Evolutionary conservation across 2,329 filamentous ascomycete species (phyloP).

Genomic region (Xylariales sp.): DNA sequence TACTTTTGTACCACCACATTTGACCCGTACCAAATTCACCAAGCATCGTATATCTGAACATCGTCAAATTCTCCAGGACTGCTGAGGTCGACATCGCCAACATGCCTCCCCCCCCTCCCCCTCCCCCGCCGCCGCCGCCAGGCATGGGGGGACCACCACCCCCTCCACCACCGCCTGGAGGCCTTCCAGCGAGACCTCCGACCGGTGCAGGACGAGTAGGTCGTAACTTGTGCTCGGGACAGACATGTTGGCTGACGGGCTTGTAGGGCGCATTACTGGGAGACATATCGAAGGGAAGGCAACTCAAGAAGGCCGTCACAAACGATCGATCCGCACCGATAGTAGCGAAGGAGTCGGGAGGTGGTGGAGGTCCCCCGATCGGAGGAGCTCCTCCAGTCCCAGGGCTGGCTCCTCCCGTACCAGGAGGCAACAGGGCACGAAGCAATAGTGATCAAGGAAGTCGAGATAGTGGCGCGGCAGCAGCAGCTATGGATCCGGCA

Average conservation of each 20-base stretch:
- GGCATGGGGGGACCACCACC: slow-evolving; percentile 55
- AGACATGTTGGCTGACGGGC: neutral
- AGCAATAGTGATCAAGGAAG: slow-evolving; percentile 77
- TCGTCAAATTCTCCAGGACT: too few relatives aligned
- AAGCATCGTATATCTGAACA: too few relatives aligned
- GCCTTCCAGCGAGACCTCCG: slow-evolving; percentile 53
- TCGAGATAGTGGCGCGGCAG: slow-evolving; percentile 35
- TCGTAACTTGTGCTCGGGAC: slow-evolving; percentile 15
- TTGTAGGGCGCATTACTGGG: slow-evolving; percentile 74
- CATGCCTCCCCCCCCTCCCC: slow-evolving; percentile 59
- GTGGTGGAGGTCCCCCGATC: slow-evolving; percentile 55
- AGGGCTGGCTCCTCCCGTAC: slow-evolving; percentile 67
- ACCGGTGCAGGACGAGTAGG: slow-evolving; percentile 57
- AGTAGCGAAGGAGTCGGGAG: slow-evolving; percentile 52
- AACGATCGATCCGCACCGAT: slow-evolving; percentile 88
- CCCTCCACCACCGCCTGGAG: slow-evolving; percentile 58
- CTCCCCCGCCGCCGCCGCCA: slow-evolving; percentile 62
- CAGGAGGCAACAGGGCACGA: slow-evolving; percentile 60
- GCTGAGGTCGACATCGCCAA: slow-evolving; percentile 17
- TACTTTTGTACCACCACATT: too few relatives aligned
- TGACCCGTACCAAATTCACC: too few relatives aligned
- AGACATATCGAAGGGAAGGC: slow-evolving; percentile 79
- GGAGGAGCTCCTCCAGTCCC: slow-evolving; percentile 81
- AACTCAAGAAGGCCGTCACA: slow-evolving; percentile 79
- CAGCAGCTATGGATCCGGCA: slow-evolving; percentile 49